phyloP scores from a whole-genome alignment of 768 basidiomycete species.

The Hydnum rufescens region DNA sequence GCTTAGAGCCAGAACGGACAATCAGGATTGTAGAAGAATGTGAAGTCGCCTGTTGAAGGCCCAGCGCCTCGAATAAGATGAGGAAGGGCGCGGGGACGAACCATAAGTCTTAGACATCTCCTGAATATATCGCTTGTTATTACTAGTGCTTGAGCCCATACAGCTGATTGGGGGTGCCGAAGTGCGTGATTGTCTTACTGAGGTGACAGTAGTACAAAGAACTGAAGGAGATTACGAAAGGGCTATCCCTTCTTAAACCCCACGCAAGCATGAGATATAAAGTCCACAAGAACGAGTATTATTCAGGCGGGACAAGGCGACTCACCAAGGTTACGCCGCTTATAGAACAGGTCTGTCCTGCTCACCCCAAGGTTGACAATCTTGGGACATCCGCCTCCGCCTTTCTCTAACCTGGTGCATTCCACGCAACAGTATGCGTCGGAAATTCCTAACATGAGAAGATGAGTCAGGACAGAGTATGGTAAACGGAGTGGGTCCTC shows the following conservation, averaged over 20 bases:
- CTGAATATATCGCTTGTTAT: too few relatives aligned
- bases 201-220: too few relatives aligned
- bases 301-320: slow-evolving; percentile 6
- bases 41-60: too few relatives aligned
- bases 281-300: not conserved
- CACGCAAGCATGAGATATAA: slow-evolving; percentile 15
- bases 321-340: slow-evolving; percentile 64
- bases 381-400: slow-evolving; percentile 95
- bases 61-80: too few relatives aligned
- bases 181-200: too few relatives aligned
- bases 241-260: slow-evolving; percentile 49
- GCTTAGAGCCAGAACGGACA: too few relatives aligned
- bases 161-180: too few relatives aligned
- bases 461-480: not conserved
- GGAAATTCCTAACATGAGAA: slow-evolving; percentile 52
- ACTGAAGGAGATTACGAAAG: too few relatives aligned
- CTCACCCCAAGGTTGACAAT: slow-evolving; percentile 93
- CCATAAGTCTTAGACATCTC: too few relatives aligned
- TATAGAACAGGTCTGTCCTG: slow-evolving; percentile 82
- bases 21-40: too few relatives aligned
- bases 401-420: slow-evolving; percentile 91
- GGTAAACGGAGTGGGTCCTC: not conserved
- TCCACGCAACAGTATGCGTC: slow-evolving; percentile 99
- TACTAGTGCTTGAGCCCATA: too few relatives aligned
- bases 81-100: too few relatives aligned